Percentiles rank a stretch among this genome's conserved stretches.
phyloP scores from a whole-genome alignment of 2,329 filamentous ascomycete genomes.

The Talaromyces sp. region DNA sequence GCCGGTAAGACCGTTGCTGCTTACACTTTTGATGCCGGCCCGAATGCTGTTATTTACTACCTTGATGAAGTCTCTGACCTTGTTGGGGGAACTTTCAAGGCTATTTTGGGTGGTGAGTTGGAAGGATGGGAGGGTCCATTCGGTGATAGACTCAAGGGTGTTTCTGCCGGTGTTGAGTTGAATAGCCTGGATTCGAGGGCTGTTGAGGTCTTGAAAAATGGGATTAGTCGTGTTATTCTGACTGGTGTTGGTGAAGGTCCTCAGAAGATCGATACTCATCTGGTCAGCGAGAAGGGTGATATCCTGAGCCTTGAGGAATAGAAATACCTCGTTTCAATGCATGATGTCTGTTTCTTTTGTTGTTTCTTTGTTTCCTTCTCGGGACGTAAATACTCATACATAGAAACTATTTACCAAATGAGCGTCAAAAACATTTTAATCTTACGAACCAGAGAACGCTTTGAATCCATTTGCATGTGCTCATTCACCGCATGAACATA shows the following conservation, averaged over 20 bases:
- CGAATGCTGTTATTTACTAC: constrained; percentile 96
- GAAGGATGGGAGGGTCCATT: constrained; percentile 54
- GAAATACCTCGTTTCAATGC: not conserved
- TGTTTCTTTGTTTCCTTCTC: not conserved
- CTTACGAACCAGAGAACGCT: not conserved
- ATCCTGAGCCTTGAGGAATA: constrained; percentile 24
- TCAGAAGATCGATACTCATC: constrained; percentile 67
- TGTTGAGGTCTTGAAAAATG: constrained; percentile 64
- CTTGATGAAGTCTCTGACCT: constrained; percentile 68
- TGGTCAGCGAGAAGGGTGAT: constrained; percentile 64
- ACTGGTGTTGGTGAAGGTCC: constrained; percentile 90
- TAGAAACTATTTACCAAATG: not conserved
- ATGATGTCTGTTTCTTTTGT: not conserved
- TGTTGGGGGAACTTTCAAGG: constrained; percentile 74
- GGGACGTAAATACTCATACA: not conserved
- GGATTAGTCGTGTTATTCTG: constrained; percentile 83
- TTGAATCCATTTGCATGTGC: not conserved
- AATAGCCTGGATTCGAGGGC: constrained; percentile 54
- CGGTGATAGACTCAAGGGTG: constrained; percentile 49
- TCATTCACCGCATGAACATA: not conserved
- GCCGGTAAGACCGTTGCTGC: constrained; percentile 78
- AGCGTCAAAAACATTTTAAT: not conserved
- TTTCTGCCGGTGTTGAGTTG: constrained; percentile 51
- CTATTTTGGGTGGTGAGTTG: constrained; percentile 61
- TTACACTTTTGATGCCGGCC: constrained; percentile 96